These are phyloP conservation scores for Arthrobotrys sinensis DNA, from an alignment of 2,329 filamentous ascomycete species.

Conservation along the genomic window DNA sequence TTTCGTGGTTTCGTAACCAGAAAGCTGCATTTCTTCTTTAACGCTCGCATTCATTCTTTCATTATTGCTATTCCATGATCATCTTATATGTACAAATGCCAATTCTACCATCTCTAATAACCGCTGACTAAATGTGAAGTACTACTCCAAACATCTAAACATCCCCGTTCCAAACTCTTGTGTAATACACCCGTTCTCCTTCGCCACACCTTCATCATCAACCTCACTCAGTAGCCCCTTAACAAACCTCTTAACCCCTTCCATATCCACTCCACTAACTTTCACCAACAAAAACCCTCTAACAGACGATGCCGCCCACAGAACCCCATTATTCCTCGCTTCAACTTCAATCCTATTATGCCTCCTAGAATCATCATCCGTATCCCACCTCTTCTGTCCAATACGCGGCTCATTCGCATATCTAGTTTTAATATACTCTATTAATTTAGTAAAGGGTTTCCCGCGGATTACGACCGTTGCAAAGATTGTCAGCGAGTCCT, in stretches of 20 bases:
- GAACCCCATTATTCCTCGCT: conserved; percentile 75
- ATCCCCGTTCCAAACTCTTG: conserved; percentile 84
- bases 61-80: conserved; percentile 8
- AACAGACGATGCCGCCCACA: conserved; percentile 87
- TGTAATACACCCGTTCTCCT: conserved; percentile 78
- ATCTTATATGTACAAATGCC: conserved; percentile 13
- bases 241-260: conserved; percentile 86
- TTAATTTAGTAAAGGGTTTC: conserved; percentile 76
- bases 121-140: not conserved
- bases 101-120: not conserved
- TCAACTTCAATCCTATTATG: conserved; percentile 73
- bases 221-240: conserved; percentile 75
- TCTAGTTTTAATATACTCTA: conserved; percentile 82
- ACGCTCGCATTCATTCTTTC: not conserved
- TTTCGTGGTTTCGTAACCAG: not conserved
- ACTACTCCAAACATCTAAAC: conserved; percentile 79
- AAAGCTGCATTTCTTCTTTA: not conserved
- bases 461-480: conserved; percentile 89
- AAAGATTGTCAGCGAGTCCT: conserved; percentile 82
- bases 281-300: conserved; percentile 91
- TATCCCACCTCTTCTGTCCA: conserved; percentile 73
- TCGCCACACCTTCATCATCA: conserved; percentile 30
- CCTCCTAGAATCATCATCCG: conserved; percentile 67
- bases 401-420: conserved; percentile 85
- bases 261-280: conserved; percentile 85